Evolutionary conservation across 2,329 filamentous ascomycete genomes (phyloP), one percentile per base, ranked within the genome.

Genomic region (Talaromyces sp.): DNA sequence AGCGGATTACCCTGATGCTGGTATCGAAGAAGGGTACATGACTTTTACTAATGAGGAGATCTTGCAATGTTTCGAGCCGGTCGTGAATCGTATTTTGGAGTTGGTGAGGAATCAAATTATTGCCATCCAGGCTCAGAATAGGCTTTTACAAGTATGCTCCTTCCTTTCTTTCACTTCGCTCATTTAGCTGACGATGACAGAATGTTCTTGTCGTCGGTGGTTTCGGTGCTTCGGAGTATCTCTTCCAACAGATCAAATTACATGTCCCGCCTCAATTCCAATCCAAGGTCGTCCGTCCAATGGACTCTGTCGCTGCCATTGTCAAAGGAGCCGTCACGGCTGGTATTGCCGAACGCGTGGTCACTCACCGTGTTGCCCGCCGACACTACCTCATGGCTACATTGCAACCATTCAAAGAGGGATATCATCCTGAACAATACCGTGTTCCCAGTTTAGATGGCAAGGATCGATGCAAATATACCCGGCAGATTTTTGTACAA

Each of bases 1-100:
- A 83, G 93, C 94, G 50, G 95, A 98, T 75, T 98, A 96, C 82
- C 94, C 94, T 45, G 95, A 98, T 76, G 95, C 95, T 37, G 93
- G 93, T 71, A 98, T 99, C 71, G 95, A 98, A 81, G 95, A 99
- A 79, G 94, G 95, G 60, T 98, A 97, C 83, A 99, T 99, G 95
- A 98, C 94, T 2, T 99, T 99, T 77, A 98, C 93, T 67, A 98
- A 99, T 76, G 95, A 98, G 81, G 95, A 99, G 80, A 98, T 99
- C 72, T 84, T 99, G 71, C 94, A 98, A 81, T 98, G 95, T 82
- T 99, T 98, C 77, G 94, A 98, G 83, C 95, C 95, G 13, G 95
- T 99, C 10, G 94, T 98, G 64, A 97, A 98, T 83, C 87, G 95
- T 65, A 98, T 99, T 76, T 82, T 98, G 71, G 95, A 98, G 79